A percentile compares a stretch with the other conserved stretches of the same genome.
Evolutionary conservation across 345 rosid species (phyloP).

Genomic region (Eucalyptus victrix): DNA sequence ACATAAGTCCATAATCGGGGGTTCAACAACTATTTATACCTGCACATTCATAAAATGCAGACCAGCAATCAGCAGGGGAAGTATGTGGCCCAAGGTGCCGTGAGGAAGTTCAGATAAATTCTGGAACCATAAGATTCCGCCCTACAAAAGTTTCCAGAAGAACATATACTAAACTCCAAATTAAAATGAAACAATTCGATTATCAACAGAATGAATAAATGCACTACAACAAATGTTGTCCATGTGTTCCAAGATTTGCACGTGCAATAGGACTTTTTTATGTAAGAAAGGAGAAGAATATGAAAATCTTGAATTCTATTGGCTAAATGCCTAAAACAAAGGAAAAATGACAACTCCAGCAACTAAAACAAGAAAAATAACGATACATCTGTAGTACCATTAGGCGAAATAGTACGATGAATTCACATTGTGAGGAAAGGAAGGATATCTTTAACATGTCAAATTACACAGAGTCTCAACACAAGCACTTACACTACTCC

Average conservation of each 20-base stretch:
- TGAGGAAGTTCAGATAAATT: conserved; percentile 74
- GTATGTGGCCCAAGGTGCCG: conserved; percentile 49
- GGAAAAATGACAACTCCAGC: background rate
- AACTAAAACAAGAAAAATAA: background rate
- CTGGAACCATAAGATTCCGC: conserved; percentile 90
- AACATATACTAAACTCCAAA: background rate
- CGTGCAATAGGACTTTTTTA: background rate
- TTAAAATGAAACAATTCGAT: background rate
- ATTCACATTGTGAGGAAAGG: background rate
- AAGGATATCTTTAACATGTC: background rate
- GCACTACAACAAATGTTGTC: background rate
- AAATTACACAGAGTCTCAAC: background rate
- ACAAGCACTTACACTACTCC: background rate
- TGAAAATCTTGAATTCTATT: background rate
- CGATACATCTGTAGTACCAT: background rate
- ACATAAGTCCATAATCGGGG: background rate
- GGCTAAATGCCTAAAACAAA: background rate
- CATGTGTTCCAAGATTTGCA: background rate
- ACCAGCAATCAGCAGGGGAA: conserved; percentile 64
- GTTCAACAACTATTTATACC: conserved; percentile 18
- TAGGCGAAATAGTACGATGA: background rate
- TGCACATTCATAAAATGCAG: conserved; percentile 76
- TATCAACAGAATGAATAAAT: background rate
- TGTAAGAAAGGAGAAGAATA: background rate
- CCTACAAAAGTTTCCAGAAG: conserved; percentile 36